phyloP scores from a whole-genome alignment of 176 grass and related monocot species.

The Phoenix roebelenii region DNA sequence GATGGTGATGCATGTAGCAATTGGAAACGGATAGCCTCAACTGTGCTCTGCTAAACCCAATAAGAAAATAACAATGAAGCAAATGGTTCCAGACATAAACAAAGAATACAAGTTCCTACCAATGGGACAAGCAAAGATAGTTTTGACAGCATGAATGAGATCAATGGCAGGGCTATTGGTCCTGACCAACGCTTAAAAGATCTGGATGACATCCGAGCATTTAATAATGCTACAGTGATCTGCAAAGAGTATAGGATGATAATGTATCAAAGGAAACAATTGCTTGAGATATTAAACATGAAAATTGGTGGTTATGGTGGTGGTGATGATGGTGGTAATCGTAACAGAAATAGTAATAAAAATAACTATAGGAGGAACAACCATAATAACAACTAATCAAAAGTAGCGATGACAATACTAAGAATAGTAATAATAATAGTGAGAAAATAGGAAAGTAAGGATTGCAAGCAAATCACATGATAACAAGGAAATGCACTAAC shows the following conservation, averaged over 20 bases:
- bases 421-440: too few relatives aligned
- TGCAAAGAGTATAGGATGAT: slow-evolving; percentile 30
- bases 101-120: slow-evolving; percentile 26
- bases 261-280: too few relatives aligned
- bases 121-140: slow-evolving; percentile 65
- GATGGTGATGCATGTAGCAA: slow-evolving; percentile 54
- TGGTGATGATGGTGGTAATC: too few relatives aligned
- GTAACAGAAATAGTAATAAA: too few relatives aligned
- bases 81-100: slow-evolving; percentile 15
- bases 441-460: too few relatives aligned
- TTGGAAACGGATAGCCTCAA: slow-evolving; percentile 67
- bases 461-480: too few relatives aligned
- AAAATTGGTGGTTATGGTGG: too few relatives aligned
- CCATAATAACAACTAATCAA: too few relatives aligned
- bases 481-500: too few relatives aligned
- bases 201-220: slow-evolving; percentile 75
- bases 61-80: slow-evolving; percentile 12
- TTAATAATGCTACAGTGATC: slow-evolving; percentile 77
- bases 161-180: slow-evolving; percentile 42
- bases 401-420: too few relatives aligned
- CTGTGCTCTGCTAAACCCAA: slow-evolving; percentile 52
- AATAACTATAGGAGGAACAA: too few relatives aligned
- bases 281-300: too few relatives aligned
- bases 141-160: slow-evolving; percentile 77
- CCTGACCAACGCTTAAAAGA: slow-evolving; percentile 75